Percentiles rank a stretch among this genome's conserved stretches.
Conservation (phyloP, 441 rosid species). For the Heliophila coronopifolia region DNA sequence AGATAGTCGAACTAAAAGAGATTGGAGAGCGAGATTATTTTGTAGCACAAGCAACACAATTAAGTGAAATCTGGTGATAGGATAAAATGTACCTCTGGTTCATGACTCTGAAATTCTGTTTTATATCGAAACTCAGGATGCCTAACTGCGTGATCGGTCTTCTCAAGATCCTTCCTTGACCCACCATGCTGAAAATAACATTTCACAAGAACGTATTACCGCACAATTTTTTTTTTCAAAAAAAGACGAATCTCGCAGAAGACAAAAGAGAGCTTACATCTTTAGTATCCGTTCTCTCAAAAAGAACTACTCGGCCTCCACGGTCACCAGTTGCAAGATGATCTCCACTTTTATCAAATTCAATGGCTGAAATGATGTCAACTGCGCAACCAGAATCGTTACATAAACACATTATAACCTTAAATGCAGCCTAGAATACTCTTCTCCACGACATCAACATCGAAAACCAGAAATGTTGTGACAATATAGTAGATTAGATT, state of each 20-base stretch:
- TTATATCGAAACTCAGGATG: slow-evolving; percentile 97
- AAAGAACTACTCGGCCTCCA: slow-evolving; percentile 66
- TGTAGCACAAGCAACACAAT: slow-evolving; percentile 6
- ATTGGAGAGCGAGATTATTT: slow-evolving; percentile 15
- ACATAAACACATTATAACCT: slow-evolving; percentile 8
- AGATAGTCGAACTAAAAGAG: slow-evolving; percentile 85
- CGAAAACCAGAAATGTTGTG: neutral
- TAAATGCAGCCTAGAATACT: neutral
- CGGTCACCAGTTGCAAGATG: slow-evolving; percentile 80
- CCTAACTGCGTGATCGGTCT: slow-evolving; percentile 50
- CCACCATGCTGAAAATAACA: slow-evolving; percentile 54
- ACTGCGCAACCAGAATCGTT: slow-evolving; percentile 35
- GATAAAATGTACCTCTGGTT: slow-evolving; percentile 67
- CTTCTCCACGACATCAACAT: neutral
- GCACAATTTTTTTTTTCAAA: neutral
- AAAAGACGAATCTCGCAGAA: slow-evolving; percentile 2
- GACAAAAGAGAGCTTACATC: slow-evolving; percentile 38
- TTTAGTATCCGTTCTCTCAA: slow-evolving; percentile 59
- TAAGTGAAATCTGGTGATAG: slow-evolving; percentile 8
- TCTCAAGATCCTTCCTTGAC: slow-evolving; percentile 64
- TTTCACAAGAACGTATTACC: slow-evolving; percentile 16
- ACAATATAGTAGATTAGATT: neutral
- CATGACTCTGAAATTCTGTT: slow-evolving; percentile 99
- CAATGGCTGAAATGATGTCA: slow-evolving; percentile 71
- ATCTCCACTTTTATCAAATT: slow-evolving; percentile 64